Evolutionary conservation across 768 basidiomycete genomes (phyloP).

Genomic region (Xerocomellus amylosporus): DNA sequence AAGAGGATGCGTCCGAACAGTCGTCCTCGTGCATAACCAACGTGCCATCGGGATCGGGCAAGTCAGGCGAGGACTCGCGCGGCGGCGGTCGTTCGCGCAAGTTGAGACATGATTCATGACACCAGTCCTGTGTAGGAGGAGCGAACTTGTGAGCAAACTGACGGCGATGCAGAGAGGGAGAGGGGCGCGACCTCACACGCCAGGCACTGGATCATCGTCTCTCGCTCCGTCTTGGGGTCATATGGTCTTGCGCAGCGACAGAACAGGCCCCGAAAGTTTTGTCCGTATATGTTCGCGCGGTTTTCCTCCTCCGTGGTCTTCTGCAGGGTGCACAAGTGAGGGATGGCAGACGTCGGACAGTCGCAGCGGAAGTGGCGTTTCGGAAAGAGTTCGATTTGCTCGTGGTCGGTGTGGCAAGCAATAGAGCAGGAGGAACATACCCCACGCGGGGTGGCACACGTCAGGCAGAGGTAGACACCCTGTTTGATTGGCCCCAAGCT

Average conservation of each 20-base stretch:
- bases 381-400: constrained; percentile 84
- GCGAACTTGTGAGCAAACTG: neutral
- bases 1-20: constrained; percentile 60
- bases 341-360: constrained; percentile 67
- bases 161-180: too few species aligned
- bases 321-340: constrained; percentile 66
- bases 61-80: constrained; percentile 39
- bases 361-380: constrained; percentile 83
- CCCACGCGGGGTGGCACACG: constrained; percentile 65
- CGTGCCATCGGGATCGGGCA: neutral
- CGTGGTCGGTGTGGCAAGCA: constrained; percentile 83
- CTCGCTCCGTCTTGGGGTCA: constrained; percentile 66
- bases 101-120: constrained; percentile 86
- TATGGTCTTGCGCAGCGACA: constrained; percentile 75
- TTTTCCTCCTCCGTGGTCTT: constrained; percentile 53
- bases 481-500: constrained; percentile 62
- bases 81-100: constrained; percentile 62
- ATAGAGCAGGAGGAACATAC: constrained; percentile 83
- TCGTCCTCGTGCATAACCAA: constrained; percentile 42
- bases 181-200: constrained; percentile 72
- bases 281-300: constrained; percentile 59
- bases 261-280: constrained; percentile 69
- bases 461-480: constrained; percentile 77
- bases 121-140: constrained; percentile 66
- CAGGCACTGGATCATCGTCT: constrained; percentile 89